Conservation (phyloP, 805 yeast genomes). For the Metschnikowia colocasiae region DNA sequence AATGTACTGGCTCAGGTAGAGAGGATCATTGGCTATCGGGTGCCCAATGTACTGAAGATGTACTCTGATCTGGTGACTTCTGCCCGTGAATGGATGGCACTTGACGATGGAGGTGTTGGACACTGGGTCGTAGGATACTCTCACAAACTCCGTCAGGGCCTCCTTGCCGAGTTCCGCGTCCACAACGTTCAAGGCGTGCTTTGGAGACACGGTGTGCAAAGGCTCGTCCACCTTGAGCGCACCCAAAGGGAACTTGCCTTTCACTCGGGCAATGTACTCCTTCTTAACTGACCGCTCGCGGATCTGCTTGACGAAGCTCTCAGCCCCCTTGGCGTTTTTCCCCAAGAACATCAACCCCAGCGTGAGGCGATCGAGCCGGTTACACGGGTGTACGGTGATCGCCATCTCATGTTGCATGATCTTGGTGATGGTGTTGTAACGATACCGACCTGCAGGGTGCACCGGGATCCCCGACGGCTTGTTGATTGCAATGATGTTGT, state of each 20-base stretch:
- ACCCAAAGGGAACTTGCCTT: conserved; percentile 71
- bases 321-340: conserved; percentile 75
- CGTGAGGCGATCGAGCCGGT: conserved; percentile 84
- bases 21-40: conserved; percentile 91
- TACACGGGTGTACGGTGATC: conserved; percentile 68
- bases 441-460: conserved; percentile 87
- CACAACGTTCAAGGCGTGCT: conserved; percentile 59
- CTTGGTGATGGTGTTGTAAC: conserved; percentile 73
- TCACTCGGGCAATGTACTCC: conserved; percentile 82
- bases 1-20: conserved; percentile 70
- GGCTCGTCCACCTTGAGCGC: conserved; percentile 63
- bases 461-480: conserved; percentile 95
- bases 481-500: conserved; percentile 74
- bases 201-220: conserved; percentile 66
- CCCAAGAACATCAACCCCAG: conserved; percentile 93
- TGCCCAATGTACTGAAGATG: conserved; percentile 85
- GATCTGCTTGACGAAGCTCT: conserved; percentile 65
- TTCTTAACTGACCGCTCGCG: conserved; percentile 72
- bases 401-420: conserved; percentile 70
- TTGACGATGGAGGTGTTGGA: conserved; percentile 66
- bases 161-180: conserved; percentile 55
- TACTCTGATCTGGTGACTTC: conserved; percentile 94
- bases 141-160: conserved; percentile 67
- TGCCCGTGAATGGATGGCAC: conserved; percentile 85
- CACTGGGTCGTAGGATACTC: conserved; percentile 58